phyloP scores from a whole-genome alignment of 495 filamentous ascomycete genomes.

The Pyrenopolyporus hunteri region DNA sequence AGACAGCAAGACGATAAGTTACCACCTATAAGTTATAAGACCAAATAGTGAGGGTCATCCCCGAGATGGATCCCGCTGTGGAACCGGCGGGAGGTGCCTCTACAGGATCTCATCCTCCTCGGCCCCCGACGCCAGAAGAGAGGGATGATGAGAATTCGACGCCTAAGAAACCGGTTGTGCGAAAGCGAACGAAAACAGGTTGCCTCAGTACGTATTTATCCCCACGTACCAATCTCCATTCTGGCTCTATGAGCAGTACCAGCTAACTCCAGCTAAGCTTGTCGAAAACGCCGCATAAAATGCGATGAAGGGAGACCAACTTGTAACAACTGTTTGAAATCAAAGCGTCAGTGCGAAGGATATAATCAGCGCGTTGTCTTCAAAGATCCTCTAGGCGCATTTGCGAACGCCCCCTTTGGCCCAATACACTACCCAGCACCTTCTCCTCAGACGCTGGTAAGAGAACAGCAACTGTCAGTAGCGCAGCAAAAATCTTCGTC shows the following conservation, averaged over 20 bases:
- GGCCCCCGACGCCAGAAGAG: conserved; percentile 35
- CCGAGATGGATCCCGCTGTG: conserved; percentile 36
- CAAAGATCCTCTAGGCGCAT: conserved; percentile 81
- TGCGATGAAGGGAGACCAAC: conserved; percentile 94
- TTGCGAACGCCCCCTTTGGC: conserved; percentile 46
- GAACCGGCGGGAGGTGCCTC: conserved; percentile 24
- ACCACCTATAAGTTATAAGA: background rate
- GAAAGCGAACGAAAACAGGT: conserved; percentile 93
- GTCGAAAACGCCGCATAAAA: conserved; percentile 93
- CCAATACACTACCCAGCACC: conserved; percentile 43
- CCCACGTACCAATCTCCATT: background rate
- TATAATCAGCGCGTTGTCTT: conserved; percentile 93
- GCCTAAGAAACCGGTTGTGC: conserved; percentile 46
- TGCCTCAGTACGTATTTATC: conserved; percentile 77
- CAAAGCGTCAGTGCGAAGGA: conserved; percentile 90
- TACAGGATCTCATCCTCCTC: conserved; percentile 27
- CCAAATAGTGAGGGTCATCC: conserved; percentile 2
- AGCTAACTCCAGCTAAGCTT: conserved; percentile 62
- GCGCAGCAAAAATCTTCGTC: conserved; percentile 46
- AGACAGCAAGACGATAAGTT: conserved; percentile 16
- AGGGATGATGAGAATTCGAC: conserved; percentile 39
- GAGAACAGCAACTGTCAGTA: conserved; percentile 44
- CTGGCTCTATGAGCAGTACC: conserved; percentile 4
- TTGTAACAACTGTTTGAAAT: conserved; percentile 91
- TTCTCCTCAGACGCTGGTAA: conserved; percentile 37